A percentile compares a stretch with the other conserved stretches of the same genome.
Evolutionary conservation across 495 filamentous ascomycete species (phyloP).

Genomic region (Bacidia gigantensis): DNA sequence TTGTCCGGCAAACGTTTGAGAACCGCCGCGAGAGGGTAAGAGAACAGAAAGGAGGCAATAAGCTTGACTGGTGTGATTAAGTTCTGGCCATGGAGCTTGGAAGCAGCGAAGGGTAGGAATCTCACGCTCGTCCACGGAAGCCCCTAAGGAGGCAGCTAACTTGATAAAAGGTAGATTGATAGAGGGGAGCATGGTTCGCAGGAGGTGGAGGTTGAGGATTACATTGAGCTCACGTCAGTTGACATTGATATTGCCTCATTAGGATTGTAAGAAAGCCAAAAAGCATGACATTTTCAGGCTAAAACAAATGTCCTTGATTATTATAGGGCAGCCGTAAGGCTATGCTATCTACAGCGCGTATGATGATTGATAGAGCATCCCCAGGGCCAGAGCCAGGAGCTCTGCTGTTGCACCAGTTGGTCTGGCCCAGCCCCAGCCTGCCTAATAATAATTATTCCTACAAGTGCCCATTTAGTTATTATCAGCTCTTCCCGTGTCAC

Average conservation of each 20-base stretch:
- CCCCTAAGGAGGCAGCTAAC: slow-evolving; percentile 49
- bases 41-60: slow-evolving; percentile 78
- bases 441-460: too few relatives aligned
- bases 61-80: slow-evolving; percentile 59
- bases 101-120: slow-evolving; percentile 10
- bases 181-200: slow-evolving; percentile 60
- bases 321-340: too few relatives aligned
- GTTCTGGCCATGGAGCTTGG: neutral
- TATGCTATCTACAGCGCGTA: too few relatives aligned
- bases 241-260: too few relatives aligned
- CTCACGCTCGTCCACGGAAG: slow-evolving; percentile 78
- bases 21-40: slow-evolving; percentile 79
- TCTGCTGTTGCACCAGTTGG: too few relatives aligned
- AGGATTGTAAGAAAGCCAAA: too few relatives aligned
- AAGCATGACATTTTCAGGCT: too few relatives aligned
- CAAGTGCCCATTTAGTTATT: too few relatives aligned
- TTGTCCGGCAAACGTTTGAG: slow-evolving; percentile 84
- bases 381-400: too few relatives aligned
- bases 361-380: too few relatives aligned
- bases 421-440: too few relatives aligned
- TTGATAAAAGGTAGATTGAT: slow-evolving; percentile 74
- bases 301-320: too few relatives aligned
- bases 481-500: neutral
- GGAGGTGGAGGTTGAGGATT: neutral
- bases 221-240: neutral